Conservation (phyloP, 805 yeast genomes). For the Nakazawaea ernobii region DNA sequence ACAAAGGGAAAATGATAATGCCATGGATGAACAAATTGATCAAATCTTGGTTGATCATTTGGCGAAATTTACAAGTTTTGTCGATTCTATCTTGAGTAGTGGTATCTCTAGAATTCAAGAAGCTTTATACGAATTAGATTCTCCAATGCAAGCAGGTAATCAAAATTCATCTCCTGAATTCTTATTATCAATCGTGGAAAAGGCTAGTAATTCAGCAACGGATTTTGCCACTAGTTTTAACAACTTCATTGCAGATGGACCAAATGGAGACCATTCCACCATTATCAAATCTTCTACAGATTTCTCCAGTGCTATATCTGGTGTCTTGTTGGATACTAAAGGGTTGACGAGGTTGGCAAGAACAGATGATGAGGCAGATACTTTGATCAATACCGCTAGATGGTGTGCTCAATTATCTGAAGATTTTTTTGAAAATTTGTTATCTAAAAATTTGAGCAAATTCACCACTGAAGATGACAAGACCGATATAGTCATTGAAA, state of each 20-base stretch:
- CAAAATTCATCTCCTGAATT: slow-evolving; percentile 69
- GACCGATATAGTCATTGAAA: slow-evolving; percentile 70
- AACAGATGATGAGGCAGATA: slow-evolving; percentile 47
- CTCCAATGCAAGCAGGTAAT: slow-evolving; percentile 81
- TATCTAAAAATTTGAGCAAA: slow-evolving; percentile 44
- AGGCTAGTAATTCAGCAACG: slow-evolving; percentile 63
- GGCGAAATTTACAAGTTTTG: slow-evolving; percentile 40
- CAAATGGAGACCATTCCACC: slow-evolving; percentile 53
- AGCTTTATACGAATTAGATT: slow-evolving; percentile 59
- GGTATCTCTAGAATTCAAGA: slow-evolving; percentile 74
- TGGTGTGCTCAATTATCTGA: slow-evolving; percentile 57
- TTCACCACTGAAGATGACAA: slow-evolving; percentile 54
- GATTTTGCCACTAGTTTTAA: slow-evolving; percentile 78
- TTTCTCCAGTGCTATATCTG: slow-evolving; percentile 57
- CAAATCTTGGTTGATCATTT: slow-evolving; percentile 41
- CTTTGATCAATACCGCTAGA: slow-evolving; percentile 41
- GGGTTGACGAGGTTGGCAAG: slow-evolving; percentile 57
- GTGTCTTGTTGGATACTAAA: slow-evolving; percentile 59
- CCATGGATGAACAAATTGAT: slow-evolving; percentile 56
- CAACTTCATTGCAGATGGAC: slow-evolving; percentile 71
- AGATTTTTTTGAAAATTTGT: slow-evolving; percentile 53
- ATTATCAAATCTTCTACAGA: slow-evolving; percentile 59
- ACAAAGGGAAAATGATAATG: slow-evolving; percentile 42
- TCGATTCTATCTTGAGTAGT: slow-evolving; percentile 67
- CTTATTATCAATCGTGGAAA: slow-evolving; percentile 62